Evolutionary conservation across 345 rosid genomes (phyloP), one percentile per base, ranked within the genome.

Genomic region (Pelargonium nanum): DNA sequence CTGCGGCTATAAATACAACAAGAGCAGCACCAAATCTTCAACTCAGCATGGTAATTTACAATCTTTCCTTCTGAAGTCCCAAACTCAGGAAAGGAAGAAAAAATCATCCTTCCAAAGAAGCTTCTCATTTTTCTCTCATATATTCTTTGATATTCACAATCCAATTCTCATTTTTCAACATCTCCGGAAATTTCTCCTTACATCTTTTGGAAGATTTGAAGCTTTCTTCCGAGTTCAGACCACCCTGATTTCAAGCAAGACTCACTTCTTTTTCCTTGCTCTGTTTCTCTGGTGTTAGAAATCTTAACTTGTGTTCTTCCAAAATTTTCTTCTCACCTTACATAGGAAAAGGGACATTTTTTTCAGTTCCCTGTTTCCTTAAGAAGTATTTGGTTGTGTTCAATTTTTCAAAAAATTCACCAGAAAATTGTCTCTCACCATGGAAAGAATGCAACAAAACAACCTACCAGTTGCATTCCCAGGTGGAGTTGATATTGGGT

Each of bases 381-480:
- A 17, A 40, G 48, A 40, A 55, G 6, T 17, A 10, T n/a, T n/a
- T n/a, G 64, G 15, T 28, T 22, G 19, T 20, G 6, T 17, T 58
- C 5, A 26, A 51, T 19, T 24, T 48, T 57, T 63, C 24, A 22
- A 56, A 55, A 56, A 24, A 56, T 6, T 17, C 34, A 6, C 34
- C 59, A 5, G 4, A 12, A 24, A 26, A 26, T 24, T 54, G 0
- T 17, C 23, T 4, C 9, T 25, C 26, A 30, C 44, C 61, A 68
- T 72, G 73, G 70, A 77, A 44, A 59, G 59, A 57, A 69, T 84
- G 81, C 84, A 75, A 60, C 82, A 76, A 58, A 75, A 34, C 50
- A 78, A 53, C 57, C 59, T 4, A 21, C 21, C 75, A 26, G 63
- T 53, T 40, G 55, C 64, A 20, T 54, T 68, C 21, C 61, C 52